Evolutionary conservation across 1,284 basidiomycete genomes (phyloP), one percentile per base, ranked within the genome.

Genomic region (Agroathelia rolfsii): DNA sequence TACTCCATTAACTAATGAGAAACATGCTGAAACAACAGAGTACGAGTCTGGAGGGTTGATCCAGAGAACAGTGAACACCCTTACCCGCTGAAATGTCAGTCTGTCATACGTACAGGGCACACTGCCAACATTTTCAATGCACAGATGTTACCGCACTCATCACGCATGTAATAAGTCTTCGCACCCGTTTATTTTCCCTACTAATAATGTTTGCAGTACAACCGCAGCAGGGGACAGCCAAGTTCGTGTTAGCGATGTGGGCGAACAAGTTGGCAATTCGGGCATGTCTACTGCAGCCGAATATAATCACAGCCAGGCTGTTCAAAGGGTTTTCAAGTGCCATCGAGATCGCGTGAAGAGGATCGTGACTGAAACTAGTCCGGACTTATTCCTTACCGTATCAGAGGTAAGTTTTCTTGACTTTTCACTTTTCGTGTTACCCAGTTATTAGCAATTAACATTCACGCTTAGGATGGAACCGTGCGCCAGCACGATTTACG

Each of bases 401-500:
- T 72, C 76, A 12, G 90, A 90, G 64, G 85, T 84, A 40, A 40
- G 67, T 39, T 17, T 32, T 26, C 28, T 28, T 32, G 11, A 32
- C 20, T 14, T 24, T 37, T 9, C 13, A 17, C 21, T 13, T 15
- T 14, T 29, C 9, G 14, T 20, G 12, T 4, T 10, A n/a, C 26
- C 17, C 25, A 13, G 20, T 21, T 35, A 18, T 14, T n/a, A 40
- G 35, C 12, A 44, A 14, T 18, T 15, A 33, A 20, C 22, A 34
- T 37, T 27, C 23, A 30, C 15, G 24, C 25, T 7, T 42, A 80
- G 63, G 77, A 80, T 48, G 76, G 73, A 1, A 63, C 72, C n/a
- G 76, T 80, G 7, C 71, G 90, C 17, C 90, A 94, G 52, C 88
- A 93, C 51, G 92, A 95, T 53, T 58, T 95, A 15, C 69, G 92